Percentiles rank a stretch among this genome's conserved stretches.
Conservation (phyloP, 768 basidiomycete genomes). For the Boletus tylopilopsis region DNA sequence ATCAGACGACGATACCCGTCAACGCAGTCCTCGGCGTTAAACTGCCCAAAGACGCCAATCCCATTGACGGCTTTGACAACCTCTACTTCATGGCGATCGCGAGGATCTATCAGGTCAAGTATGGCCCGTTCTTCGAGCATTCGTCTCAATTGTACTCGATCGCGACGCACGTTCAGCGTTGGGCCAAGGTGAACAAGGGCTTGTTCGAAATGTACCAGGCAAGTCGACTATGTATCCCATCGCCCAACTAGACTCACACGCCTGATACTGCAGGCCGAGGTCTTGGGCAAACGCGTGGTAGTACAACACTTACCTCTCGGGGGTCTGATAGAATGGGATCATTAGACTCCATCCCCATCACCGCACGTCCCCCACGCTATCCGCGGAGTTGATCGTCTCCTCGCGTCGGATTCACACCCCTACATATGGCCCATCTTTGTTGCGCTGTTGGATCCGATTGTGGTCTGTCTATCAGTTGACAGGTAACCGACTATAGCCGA, state of each 20-base stretch:
- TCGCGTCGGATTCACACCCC: slow-evolving; percentile 13
- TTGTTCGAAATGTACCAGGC: slow-evolving; percentile 96
- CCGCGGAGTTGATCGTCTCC: slow-evolving; percentile 18
- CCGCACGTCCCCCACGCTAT: slow-evolving; percentile 1
- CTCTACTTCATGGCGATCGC: slow-evolving; percentile 77
- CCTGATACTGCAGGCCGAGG: slow-evolving; percentile 61
- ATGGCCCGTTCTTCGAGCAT: slow-evolving; percentile 88
- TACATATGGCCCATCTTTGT: slow-evolving; percentile 1
- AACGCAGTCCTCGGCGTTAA: slow-evolving; percentile 56
- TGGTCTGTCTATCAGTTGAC: not conserved
- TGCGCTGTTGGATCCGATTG: not conserved
- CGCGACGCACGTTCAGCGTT: slow-evolving; percentile 82
- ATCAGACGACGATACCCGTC: slow-evolving; percentile 61
- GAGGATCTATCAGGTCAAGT: slow-evolving; percentile 77
- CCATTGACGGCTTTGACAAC: slow-evolving; percentile 43
- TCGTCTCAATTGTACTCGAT: slow-evolving; percentile 88
- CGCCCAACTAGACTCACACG: slow-evolving; percentile 2
- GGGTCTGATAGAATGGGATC: slow-evolving; percentile 69
- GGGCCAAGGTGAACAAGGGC: slow-evolving; percentile 87
- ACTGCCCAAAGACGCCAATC: slow-evolving; percentile 30
- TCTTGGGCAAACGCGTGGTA: slow-evolving; percentile 91
- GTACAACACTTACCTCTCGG: slow-evolving; percentile 92
- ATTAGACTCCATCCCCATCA: slow-evolving; percentile 4
- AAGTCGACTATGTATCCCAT: slow-evolving; percentile 7
- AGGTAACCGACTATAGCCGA: not conserved